Conservation (phyloP, 78 protist species). For the Salpingoeca rosetta region DNA sequence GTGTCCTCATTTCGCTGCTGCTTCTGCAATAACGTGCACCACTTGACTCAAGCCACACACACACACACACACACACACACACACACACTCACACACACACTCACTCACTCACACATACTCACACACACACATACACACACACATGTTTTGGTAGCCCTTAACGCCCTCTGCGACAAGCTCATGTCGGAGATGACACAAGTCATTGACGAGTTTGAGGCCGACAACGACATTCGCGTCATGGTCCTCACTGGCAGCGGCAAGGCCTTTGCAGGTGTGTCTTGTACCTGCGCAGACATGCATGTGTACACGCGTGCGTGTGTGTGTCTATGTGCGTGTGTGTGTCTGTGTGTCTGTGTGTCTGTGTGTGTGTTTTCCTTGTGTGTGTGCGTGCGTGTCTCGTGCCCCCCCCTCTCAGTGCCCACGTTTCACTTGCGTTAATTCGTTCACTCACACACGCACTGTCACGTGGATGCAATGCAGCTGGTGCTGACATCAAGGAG, state of each 20-base stretch:
- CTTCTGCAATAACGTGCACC: no score
- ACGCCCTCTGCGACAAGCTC: slow-evolving; percentile 75
- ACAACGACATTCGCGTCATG: slow-evolving; percentile 57
- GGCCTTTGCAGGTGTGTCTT: slow-evolving; percentile 71
- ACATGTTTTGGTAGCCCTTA: slow-evolving; percentile 51
- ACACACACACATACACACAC: no score
- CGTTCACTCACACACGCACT: neutral
- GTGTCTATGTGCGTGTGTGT: no score
- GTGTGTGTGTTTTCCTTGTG: neutral
- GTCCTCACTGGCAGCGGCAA: slow-evolving; percentile 85
- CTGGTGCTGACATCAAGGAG: slow-evolving; percentile 95
- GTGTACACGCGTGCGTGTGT: no score
- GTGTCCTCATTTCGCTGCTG: no score
- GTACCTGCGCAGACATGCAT: no score
- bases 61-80: no score
- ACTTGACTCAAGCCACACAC: no score
- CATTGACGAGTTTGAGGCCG: slow-evolving; percentile 48
- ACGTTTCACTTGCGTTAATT: neutral
- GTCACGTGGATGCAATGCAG: slow-evolving; percentile 18
- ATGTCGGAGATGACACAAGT: slow-evolving; percentile 56
- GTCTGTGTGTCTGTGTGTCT: no score
- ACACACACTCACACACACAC: no score
- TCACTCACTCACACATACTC: no score
- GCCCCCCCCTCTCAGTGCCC: neutral
- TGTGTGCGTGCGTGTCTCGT: neutral